phyloP scores from a whole-genome alignment of 2,329 filamentous ascomycete genomes.

The Seiridium unicorne region DNA sequence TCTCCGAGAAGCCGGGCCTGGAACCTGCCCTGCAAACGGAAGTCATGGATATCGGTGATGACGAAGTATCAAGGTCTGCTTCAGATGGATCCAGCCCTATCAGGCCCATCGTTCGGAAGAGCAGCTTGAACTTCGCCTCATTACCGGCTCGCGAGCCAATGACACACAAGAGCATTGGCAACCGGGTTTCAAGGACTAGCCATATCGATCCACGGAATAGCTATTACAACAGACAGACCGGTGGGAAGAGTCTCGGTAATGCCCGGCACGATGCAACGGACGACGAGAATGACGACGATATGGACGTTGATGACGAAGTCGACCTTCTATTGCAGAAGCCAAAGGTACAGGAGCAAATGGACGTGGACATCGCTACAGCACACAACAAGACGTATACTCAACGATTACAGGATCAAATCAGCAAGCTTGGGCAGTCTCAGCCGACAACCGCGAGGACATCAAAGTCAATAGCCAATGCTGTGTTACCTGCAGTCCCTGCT shows the following conservation, averaged over 20 bases:
- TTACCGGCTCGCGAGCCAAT: conserved; percentile 88
- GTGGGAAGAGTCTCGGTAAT: conserved; percentile 68
- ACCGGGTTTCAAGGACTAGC: conserved; percentile 71
- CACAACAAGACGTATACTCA: conserved; percentile 94
- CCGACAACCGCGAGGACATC: conserved; percentile 44
- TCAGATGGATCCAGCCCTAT: conserved; percentile 74
- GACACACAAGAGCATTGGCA: conserved; percentile 79
- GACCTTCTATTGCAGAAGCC: conserved; percentile 21
- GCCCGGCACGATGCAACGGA: conserved; percentile 36
- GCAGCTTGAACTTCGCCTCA: conserved; percentile 91
- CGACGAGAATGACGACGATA: conserved; percentile 41
- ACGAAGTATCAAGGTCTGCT: conserved; percentile 44
- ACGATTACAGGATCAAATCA: conserved; percentile 89
- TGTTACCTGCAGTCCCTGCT: conserved; percentile 9
- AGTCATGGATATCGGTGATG: conserved; percentile 22
- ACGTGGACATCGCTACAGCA: conserved; percentile 49
- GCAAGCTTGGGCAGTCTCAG: conserved; percentile 61
- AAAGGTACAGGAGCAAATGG: conserved; percentile 33
- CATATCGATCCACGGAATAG: conserved; percentile 74
- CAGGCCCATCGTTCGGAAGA: conserved; percentile 80
- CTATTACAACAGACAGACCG: conserved; percentile 71
- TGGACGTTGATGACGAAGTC: conserved; percentile 45
- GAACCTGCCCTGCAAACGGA: conserved; percentile 12
- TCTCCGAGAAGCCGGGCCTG: conserved; percentile 9
- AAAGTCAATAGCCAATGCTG: conserved; percentile 42